Conservation (phyloP, 164 flowering plant genomes). For the Saururus chinensis region DNA sequence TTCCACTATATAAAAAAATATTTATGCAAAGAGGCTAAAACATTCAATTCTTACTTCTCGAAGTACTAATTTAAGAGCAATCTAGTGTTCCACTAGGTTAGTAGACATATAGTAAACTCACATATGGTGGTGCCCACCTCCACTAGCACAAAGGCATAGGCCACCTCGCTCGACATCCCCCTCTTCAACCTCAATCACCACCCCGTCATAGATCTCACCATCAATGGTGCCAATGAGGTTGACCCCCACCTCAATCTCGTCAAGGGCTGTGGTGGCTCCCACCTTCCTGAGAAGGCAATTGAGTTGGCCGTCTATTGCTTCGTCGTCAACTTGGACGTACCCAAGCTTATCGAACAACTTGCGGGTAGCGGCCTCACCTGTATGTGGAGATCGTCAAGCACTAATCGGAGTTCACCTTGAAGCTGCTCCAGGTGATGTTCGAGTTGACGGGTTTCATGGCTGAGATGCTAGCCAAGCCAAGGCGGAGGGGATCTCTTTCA, state of each 20-base stretch:
- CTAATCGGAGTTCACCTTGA: conserved; percentile 64
- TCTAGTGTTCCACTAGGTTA: no score
- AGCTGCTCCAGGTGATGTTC: conserved; percentile 44
- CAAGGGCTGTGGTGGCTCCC: conserved; percentile 91
- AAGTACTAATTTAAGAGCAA: no score
- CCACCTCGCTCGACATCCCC: conserved; percentile 60
- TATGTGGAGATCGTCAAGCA: conserved; percentile 84
- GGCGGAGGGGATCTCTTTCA: conserved; percentile 33
- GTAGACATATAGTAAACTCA: no score
- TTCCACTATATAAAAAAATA: no score
- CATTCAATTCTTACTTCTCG: no score
- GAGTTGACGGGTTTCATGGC: conserved; percentile 56
- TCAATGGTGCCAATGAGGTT: conserved; percentile 95
- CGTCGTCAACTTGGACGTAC: conserved; percentile 67
- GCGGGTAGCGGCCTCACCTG: conserved; percentile 78
- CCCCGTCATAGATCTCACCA: conserved; percentile 72
- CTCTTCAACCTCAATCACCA: conserved; percentile 64
- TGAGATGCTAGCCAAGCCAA: conserved; percentile 44
- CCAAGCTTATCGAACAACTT: conserved; percentile 49
- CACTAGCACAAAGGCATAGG: conserved; percentile 62
- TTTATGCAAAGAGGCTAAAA: no score
- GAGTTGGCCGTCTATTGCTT: conserved; percentile 61
- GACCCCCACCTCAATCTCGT: conserved; percentile 73
- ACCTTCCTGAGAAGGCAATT: conserved; percentile 79
- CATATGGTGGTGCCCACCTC: conserved; percentile 90